Percentiles rank a stretch among this genome's conserved stretches.
These are phyloP conservation scores for Scenedesmus sp. DNA, from an alignment of 163 green algal genomes.

Conservation along the genomic window DNA sequence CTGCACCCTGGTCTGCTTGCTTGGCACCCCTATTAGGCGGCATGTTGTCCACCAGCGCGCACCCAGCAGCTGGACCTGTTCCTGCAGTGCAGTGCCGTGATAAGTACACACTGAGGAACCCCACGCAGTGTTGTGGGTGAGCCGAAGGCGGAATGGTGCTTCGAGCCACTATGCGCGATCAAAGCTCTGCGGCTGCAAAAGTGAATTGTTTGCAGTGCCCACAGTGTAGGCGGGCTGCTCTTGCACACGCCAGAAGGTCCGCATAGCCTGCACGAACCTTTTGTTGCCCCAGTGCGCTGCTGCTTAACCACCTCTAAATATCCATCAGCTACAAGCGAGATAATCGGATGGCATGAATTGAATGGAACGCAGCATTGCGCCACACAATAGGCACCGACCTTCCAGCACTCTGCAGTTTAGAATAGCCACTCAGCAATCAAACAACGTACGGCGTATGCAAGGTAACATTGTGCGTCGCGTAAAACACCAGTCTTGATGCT, in stretches of 20 bases:
- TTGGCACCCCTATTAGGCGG: background rate
- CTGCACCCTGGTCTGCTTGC: background rate
- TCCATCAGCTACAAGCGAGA: background rate
- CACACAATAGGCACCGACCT: background rate
- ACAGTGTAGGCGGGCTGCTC: background rate
- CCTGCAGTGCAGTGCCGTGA: background rate
- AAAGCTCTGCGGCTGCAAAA: background rate
- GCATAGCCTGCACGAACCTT: conserved; percentile 15
- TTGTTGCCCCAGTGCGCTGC: background rate
- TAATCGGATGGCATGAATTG: background rate
- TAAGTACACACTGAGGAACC: background rate
- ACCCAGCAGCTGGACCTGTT: background rate
- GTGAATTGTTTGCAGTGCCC: background rate
- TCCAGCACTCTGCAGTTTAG: background rate
- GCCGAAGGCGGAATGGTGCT: background rate
- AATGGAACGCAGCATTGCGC: background rate
- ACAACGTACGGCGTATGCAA: background rate
- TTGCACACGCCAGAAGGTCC: background rate
- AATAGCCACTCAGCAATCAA: background rate
- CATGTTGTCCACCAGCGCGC: background rate
- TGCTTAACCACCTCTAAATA: background rate
- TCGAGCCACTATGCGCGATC: background rate
- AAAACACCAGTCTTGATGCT: background rate
- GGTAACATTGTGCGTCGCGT: background rate
- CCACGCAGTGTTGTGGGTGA: background rate